A percentile compares a stretch with the other conserved stretches of the same genome.
These are phyloP conservation scores for Teunomyces barrocoloradensis DNA, from an alignment of 805 yeast genomes.

Conservation along the genomic window DNA sequence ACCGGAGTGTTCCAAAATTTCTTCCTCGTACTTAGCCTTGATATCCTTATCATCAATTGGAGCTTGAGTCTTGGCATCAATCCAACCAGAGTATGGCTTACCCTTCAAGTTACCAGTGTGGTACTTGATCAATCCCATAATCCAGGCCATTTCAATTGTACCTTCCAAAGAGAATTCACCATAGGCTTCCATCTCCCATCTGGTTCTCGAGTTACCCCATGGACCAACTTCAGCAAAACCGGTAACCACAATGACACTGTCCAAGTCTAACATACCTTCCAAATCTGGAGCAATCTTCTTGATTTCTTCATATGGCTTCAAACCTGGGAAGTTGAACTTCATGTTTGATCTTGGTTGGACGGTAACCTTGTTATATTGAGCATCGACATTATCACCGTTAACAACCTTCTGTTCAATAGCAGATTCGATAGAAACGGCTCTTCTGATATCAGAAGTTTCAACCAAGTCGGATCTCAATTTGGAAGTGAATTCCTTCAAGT, in stretches of 20 bases:
- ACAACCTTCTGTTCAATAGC: slow-evolving; percentile 84
- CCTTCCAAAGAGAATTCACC: slow-evolving; percentile 98
- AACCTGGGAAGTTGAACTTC: slow-evolving; percentile 88
- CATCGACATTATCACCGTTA: slow-evolving; percentile 84
- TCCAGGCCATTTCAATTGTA: slow-evolving; percentile 99
- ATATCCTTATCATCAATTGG: slow-evolving; percentile 95
- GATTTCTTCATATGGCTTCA: slow-evolving; percentile 74
- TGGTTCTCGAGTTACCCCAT: slow-evolving; percentile 98
- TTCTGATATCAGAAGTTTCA: slow-evolving; percentile 87
- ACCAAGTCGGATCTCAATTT: slow-evolving; percentile 72
- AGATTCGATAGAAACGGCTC: slow-evolving; percentile 92
- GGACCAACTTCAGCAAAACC: slow-evolving; percentile 99
- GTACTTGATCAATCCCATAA: slow-evolving; percentile 96
- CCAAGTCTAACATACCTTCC: slow-evolving; percentile 90
- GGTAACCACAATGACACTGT: slow-evolving; percentile 88
- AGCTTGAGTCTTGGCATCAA: slow-evolving; percentile 86
- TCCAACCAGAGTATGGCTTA: slow-evolving; percentile 94
- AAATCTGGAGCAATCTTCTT: slow-evolving; percentile 68
- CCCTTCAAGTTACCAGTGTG: slow-evolving; percentile 89
- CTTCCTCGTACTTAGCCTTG: slow-evolving; percentile 85
- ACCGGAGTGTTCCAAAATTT: slow-evolving; percentile 91
- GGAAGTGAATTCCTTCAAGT: slow-evolving; percentile 84
- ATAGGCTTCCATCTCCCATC: slow-evolving; percentile 98
- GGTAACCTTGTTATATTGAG: slow-evolving; percentile 71
- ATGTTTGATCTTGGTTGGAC: slow-evolving; percentile 94